Evolutionary conservation across 148 eudicot genomes (phyloP).

Genomic region (Euryodendron excelsum): DNA sequence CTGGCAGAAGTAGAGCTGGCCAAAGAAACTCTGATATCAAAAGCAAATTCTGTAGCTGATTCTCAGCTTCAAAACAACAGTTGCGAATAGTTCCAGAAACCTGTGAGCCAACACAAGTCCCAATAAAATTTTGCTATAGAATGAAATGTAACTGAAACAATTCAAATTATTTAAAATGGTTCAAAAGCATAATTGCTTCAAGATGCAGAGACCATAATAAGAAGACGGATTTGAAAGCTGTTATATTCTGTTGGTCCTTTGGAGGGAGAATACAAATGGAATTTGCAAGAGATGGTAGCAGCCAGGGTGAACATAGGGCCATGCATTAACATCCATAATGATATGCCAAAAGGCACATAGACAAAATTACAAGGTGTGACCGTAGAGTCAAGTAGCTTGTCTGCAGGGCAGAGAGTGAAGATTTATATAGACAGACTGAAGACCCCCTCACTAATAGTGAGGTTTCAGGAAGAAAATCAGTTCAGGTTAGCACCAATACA

Average conservation of each 20-base stretch:
- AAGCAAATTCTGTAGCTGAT: constrained; percentile 79
- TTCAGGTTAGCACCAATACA: not conserved
- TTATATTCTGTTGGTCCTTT: not conserved
- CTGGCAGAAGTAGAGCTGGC: constrained; percentile 97
- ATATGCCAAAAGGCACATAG: not conserved
- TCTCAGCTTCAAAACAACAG: constrained; percentile 98
- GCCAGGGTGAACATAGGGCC: not conserved
- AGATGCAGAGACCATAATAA: not conserved
- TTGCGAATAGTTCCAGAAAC: constrained; percentile 91
- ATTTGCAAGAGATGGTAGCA: not conserved
- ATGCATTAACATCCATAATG: not conserved
- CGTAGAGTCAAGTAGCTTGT: not conserved
- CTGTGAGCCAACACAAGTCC: constrained; percentile 32
- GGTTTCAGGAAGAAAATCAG: not conserved
- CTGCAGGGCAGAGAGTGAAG: not conserved
- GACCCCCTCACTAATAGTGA: not conserved
- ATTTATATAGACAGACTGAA: not conserved
- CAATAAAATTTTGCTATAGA: not conserved
- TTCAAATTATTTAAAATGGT: not conserved
- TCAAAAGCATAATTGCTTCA: not conserved
- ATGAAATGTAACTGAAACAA: not conserved
- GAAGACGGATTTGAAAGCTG: not conserved
- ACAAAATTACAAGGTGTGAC: not conserved
- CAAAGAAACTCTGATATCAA: constrained; percentile 87
- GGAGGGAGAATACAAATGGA: not conserved